phyloP scores from a whole-genome alignment of 1,284 basidiomycete genomes.

The Schizophyllum amplum region DNA sequence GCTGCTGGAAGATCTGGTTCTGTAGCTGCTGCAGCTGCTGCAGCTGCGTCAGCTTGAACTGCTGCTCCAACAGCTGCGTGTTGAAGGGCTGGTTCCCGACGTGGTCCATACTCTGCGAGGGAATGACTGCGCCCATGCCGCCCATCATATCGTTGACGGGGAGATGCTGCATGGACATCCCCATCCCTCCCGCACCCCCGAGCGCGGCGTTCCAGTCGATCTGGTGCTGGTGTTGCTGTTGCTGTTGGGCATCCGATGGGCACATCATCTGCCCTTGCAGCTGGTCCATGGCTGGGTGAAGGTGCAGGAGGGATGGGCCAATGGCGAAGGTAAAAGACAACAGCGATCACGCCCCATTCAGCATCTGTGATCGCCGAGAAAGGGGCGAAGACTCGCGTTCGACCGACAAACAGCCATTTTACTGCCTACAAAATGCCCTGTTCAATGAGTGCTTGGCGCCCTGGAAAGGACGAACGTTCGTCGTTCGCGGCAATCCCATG shows the following conservation, averaged over 20 bases:
- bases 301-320: no score
- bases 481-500: not conserved
- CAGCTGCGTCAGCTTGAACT: conserved; percentile 64
- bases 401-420: not conserved
- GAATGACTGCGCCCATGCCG: conserved; percentile 6
- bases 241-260: not conserved
- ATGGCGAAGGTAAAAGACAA: no score
- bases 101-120: conserved; percentile 1
- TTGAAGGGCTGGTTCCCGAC: conserved; percentile 13
- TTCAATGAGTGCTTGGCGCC: no score
- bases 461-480: no score
- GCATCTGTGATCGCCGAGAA: no score
- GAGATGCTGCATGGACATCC: conserved; percentile 2
- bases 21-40: conserved; percentile 74
- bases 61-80: conserved; percentile 37
- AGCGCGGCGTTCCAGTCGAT: not conserved
- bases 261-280: not conserved
- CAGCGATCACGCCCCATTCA: no score
- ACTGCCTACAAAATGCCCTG: not conserved
- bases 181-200: not conserved
- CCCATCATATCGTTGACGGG: conserved; percentile 3
- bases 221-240: not conserved
- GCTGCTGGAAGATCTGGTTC: conserved; percentile 78
- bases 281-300: not conserved
- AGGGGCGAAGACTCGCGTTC: not conserved